Conservation (phyloP, 176 grass and related monocot genomes). For the Aegilops umbellulata region DNA sequence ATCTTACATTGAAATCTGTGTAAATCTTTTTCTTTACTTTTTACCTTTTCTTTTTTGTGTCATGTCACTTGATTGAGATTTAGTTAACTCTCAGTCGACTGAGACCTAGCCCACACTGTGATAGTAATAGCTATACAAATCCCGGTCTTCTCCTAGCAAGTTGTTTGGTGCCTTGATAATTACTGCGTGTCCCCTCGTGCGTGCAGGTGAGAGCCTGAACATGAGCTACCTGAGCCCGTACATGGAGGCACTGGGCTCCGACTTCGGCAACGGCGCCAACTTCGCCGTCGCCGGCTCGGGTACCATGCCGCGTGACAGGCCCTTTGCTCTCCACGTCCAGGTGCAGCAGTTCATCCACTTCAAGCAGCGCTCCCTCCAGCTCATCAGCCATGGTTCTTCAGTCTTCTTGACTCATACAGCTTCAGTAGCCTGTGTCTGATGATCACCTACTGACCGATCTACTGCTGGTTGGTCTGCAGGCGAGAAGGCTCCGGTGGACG, state of each 20-base stretch:
- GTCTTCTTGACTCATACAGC: too few species aligned
- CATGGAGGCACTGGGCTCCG: conserved; percentile 61
- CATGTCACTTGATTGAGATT: too few species aligned
- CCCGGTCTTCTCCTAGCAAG: not conserved
- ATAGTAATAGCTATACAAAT: not conserved
- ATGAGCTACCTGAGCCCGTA: conserved; percentile 74
- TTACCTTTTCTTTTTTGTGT: too few species aligned
- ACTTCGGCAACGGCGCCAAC: conserved; percentile 66
- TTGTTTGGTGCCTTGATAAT: not conserved
- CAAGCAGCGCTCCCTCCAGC: conserved; percentile 54
- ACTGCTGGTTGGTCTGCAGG: not conserved
- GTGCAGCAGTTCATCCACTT: conserved; percentile 68
- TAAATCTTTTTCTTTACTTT: too few species aligned
- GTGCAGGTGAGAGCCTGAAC: conserved; percentile 59
- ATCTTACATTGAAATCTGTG: too few species aligned
- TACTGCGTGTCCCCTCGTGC: not conserved
- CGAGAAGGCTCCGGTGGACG: conserved; percentile 7
- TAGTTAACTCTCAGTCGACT: too few species aligned
- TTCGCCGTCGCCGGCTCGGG: conserved; percentile 59
- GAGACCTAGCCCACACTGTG: too few species aligned
- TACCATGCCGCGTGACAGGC: conserved; percentile 32
- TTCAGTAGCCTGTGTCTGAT: too few species aligned
- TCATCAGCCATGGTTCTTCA: conserved; percentile 20
- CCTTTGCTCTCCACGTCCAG: conserved; percentile 65
- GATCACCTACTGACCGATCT: not conserved